Evolutionary conservation across 2,329 filamentous ascomycete genomes (phyloP).

Genomic region (Penicillium janthinellum): DNA sequence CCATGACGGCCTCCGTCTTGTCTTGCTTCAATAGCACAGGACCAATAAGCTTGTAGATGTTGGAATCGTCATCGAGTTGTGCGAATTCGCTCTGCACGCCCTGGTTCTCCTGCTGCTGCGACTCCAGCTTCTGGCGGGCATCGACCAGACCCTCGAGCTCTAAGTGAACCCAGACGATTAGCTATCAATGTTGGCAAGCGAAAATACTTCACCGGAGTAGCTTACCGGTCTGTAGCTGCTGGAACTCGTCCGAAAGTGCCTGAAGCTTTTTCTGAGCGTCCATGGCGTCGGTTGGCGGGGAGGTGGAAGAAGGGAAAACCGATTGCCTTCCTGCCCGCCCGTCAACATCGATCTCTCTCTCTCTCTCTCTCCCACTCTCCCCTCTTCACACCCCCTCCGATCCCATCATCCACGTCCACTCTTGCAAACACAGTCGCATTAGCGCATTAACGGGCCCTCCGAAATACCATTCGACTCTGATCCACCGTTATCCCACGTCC

Average conservation of each 20-base stretch:
- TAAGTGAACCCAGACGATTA: slow-evolving; percentile 42
- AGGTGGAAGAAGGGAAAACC: slow-evolving; percentile 34
- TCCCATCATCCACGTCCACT: slow-evolving; percentile 11
- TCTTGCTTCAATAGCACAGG: slow-evolving; percentile 95
- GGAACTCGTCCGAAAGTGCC: slow-evolving; percentile 81
- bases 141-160: slow-evolving; percentile 77
- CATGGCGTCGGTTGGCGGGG: slow-evolving; percentile 25
- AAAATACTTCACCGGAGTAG: neutral
- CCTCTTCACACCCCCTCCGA: slow-evolving; percentile 23
- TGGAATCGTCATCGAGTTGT: slow-evolving; percentile 74
- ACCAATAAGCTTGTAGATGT: slow-evolving; percentile 94
- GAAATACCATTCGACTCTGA: slow-evolving; percentile 1
- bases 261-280: slow-evolving; percentile 78
- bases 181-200: neutral
- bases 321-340: slow-evolving; percentile 26
- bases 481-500: slow-evolving; percentile 2
- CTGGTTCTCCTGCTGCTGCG: slow-evolving; percentile 89
- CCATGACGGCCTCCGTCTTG: slow-evolving; percentile 82
- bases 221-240: slow-evolving; percentile 79
- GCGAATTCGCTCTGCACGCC: slow-evolving; percentile 90
- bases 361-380: slow-evolving; percentile 15
- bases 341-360: slow-evolving; percentile 27
- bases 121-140: slow-evolving; percentile 84
- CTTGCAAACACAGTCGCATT: slow-evolving; percentile 7
- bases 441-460: slow-evolving; percentile 2